phyloP scores from a whole-genome alignment of 2,329 filamentous ascomycete genomes.

The Aurifilum marmelostoma region DNA sequence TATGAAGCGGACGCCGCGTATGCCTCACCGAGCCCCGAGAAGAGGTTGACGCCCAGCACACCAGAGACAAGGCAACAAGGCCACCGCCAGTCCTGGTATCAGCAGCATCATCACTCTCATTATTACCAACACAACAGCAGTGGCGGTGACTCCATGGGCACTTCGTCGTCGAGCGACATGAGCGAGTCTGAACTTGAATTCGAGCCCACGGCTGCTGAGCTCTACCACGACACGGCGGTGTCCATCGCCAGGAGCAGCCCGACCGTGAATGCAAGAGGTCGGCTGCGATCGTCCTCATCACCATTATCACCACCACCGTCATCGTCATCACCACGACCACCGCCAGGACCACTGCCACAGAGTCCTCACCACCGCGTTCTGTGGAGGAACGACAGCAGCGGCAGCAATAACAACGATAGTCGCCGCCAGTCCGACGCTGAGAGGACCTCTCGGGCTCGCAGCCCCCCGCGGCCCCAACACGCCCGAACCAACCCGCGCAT shows the following conservation, averaged over 20 bases:
- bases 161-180: constrained; percentile 9
- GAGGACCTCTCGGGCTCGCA: background rate
- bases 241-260: constrained; percentile 16
- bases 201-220: constrained; percentile 15
- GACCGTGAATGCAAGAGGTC: background rate
- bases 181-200: constrained; percentile 16
- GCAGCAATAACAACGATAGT: background rate
- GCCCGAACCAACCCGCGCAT: background rate
- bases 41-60: background rate
- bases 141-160: background rate
- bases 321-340: background rate
- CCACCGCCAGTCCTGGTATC: constrained; percentile 1
- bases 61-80: background rate
- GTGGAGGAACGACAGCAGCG: background rate
- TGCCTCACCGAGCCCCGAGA: background rate
- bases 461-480: background rate
- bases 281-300: background rate
- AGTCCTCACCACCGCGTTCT: background rate
- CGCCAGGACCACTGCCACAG: background rate
- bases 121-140: background rate
- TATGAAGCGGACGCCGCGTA: background rate
- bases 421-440: background rate
- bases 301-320: background rate
- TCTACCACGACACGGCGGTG: constrained; percentile 16
- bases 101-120: background rate